Conservation (phyloP, 495 filamentous ascomycete genomes). For the Podospora appendiculata region DNA sequence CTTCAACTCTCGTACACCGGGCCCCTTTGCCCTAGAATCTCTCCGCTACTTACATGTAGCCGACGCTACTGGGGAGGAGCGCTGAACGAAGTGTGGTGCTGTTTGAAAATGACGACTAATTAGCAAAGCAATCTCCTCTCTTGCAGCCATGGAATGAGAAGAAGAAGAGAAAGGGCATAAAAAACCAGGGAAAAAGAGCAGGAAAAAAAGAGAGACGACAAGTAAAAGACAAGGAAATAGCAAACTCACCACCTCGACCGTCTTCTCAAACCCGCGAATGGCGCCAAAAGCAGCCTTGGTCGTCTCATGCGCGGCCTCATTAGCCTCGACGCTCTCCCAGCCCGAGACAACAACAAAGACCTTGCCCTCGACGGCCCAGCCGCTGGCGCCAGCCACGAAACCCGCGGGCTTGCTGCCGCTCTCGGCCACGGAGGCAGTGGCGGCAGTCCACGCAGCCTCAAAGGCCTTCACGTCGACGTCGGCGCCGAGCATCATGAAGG, state of each 20-base stretch:
- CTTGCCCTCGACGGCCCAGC: conserved; percentile 12
- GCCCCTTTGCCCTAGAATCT: no score
- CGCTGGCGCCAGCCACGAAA: conserved; percentile 8
- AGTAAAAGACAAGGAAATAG: no score
- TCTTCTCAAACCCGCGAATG: conserved; percentile 5
- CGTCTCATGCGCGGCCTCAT: conserved; percentile 2
- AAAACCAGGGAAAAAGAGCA: no score
- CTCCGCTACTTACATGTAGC: no score
- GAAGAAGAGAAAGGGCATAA: no score
- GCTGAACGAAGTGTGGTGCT: no score
- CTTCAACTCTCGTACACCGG: no score
- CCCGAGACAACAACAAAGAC: conserved; percentile 8
- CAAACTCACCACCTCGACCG: conserved; percentile 8
- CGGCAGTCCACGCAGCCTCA: conserved; percentile 3
- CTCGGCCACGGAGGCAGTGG: neutral
- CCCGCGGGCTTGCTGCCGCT: conserved; percentile 3
- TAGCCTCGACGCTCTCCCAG: conserved; percentile 10
- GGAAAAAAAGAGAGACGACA: no score
- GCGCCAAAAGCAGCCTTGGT: conserved; percentile 6
- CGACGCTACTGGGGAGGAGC: no score
- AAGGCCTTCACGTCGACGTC: conserved; percentile 7
- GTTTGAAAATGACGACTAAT: no score
- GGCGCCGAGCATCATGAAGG: conserved; percentile 5
- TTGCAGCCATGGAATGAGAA: no score
- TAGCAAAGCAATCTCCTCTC: no score